These are phyloP conservation scores for Pythium angustatum DNA, from an alignment of 352 stramenopile genomes.

Conservation along the genomic window DNA sequence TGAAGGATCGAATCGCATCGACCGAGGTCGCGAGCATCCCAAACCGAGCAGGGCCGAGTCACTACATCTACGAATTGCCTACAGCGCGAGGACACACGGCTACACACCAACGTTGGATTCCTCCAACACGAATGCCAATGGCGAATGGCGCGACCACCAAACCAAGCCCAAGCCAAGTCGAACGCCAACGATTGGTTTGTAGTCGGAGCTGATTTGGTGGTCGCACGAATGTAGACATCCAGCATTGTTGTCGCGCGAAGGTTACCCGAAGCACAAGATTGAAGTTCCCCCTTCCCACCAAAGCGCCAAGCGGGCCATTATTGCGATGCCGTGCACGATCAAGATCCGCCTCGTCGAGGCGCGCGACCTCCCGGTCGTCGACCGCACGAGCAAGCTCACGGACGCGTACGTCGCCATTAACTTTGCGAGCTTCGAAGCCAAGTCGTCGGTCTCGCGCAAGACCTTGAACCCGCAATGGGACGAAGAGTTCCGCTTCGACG, in stretches of 20 bases:
- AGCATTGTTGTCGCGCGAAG: conserved; percentile 14
- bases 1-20: conserved; percentile 43
- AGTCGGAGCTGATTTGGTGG: background rate
- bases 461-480: conserved; percentile 96
- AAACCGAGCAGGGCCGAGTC: conserved; percentile 42
- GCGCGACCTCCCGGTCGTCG: conserved; percentile 85
- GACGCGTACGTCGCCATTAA: conserved; percentile 89
- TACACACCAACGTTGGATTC: too few species aligned
- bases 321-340: conserved; percentile 92
- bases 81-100: too few species aligned
- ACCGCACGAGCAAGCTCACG: conserved; percentile 79
- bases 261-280: conserved; percentile 18
- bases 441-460: conserved; percentile 91
- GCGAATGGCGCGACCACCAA: too few species aligned
- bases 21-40: conserved; percentile 34
- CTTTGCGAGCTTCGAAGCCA: conserved; percentile 86
- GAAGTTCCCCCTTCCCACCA: conserved; percentile 9
- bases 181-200: background rate
- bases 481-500: conserved; percentile 98
- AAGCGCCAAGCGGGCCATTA: too few species aligned
- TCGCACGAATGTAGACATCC: background rate
- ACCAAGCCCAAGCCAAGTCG: too few species aligned
- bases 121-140: too few species aligned
- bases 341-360: conserved; percentile 91
- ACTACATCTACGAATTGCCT: too few species aligned